phyloP scores from a whole-genome alignment of 192 early-diverging fungal genomes.

The Umbelopsis sp. region DNA sequence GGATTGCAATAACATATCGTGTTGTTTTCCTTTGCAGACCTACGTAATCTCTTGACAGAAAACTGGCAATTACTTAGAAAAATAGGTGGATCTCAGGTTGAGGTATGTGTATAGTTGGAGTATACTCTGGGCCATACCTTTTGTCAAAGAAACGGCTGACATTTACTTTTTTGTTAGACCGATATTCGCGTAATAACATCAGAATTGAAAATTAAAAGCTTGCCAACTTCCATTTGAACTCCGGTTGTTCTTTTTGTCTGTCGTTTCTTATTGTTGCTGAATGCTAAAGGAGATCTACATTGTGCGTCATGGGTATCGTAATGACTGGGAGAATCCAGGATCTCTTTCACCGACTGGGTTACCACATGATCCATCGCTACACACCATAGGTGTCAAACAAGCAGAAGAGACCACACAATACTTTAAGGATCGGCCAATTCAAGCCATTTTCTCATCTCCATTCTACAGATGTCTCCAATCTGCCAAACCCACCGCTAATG shows the following conservation, averaged over 20 bases:
- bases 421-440: constrained; percentile 23
- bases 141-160: neutral
- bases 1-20: neutral
- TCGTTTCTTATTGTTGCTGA: constrained; percentile 2
- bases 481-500: constrained; percentile 16
- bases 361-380: constrained; percentile 23
- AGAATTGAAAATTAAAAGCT: neutral
- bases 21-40: neutral
- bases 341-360: constrained; percentile 26
- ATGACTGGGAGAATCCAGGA: constrained; percentile 31
- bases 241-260: constrained; percentile 6
- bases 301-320: constrained; percentile 36
- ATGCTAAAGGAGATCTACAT: constrained; percentile 34
- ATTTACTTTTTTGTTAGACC: neutral
- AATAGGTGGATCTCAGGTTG: constrained; percentile 1
- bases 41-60: neutral
- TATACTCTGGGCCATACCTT: too few species aligned
- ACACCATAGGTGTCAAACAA: constrained; percentile 20
- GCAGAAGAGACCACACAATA: constrained; percentile 22
- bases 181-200: neutral
- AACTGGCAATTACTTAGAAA: neutral
- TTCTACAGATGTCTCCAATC: constrained; percentile 36
- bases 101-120: neutral
- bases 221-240: neutral
- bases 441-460: constrained; percentile 32